Percentiles rank a stretch among this genome's conserved stretches.
phyloP scores from a whole-genome alignment of 352 stramenopile species.

The Globisporangium irregulare region DNA sequence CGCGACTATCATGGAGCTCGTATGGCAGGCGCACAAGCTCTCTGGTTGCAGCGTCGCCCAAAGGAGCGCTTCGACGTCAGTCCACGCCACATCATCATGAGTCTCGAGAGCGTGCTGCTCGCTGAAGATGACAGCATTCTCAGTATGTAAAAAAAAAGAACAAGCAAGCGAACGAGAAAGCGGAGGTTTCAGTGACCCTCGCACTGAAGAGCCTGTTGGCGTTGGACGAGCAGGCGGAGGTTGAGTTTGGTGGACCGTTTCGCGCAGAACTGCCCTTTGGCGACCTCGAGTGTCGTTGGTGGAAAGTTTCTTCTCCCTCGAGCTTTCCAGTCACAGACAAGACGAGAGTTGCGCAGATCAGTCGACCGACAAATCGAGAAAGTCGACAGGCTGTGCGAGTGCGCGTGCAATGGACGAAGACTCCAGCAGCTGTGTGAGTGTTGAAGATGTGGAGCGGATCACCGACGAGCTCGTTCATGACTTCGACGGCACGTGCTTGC shows the following conservation, averaged over 20 bases:
- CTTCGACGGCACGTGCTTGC: constrained; percentile 47
- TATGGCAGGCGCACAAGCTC: constrained; percentile 36
- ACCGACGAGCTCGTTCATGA: constrained; percentile 39
- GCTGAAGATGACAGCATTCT: background rate
- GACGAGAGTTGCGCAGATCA: background rate
- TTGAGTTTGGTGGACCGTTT: constrained; percentile 13
- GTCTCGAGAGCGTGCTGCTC: constrained; percentile 27
- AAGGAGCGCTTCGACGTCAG: constrained; percentile 10
- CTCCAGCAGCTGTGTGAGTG: background rate
- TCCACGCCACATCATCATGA: constrained; percentile 25
- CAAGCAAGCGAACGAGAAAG: background rate
- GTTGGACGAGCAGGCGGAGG: background rate
- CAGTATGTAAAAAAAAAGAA: background rate
- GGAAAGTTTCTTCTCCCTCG: background rate
- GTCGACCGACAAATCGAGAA: background rate
- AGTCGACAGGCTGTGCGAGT: background rate
- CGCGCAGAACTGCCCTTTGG: constrained; percentile 7
- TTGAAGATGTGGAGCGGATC: constrained; percentile 23
- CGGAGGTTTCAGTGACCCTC: constrained; percentile 8
- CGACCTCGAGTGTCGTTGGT: constrained; percentile 5
- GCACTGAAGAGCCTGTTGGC: background rate
- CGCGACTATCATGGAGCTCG: constrained; percentile 56
- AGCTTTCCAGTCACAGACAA: constrained; percentile 7
- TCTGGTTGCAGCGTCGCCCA: constrained; percentile 33
- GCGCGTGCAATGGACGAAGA: constrained; percentile 17